Conservation (phyloP, 176 grass and related monocot genomes). For the Triticum urartu region DNA sequence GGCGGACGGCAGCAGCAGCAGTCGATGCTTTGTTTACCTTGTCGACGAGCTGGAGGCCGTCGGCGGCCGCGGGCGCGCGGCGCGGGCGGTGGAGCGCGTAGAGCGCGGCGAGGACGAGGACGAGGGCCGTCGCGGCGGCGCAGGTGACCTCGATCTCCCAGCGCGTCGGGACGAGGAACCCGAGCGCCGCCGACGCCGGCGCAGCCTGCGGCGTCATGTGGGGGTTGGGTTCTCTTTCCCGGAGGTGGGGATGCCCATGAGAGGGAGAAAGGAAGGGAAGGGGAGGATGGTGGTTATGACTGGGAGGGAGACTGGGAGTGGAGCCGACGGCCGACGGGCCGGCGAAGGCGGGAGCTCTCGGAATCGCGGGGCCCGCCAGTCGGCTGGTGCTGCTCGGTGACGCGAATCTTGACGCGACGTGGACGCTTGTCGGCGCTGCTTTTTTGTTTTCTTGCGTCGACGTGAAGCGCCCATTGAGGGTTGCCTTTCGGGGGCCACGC, state of each 20-base stretch:
- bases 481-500: too few relatives aligned
- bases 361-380: too few relatives aligned
- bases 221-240: slow-evolving; percentile 27
- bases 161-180: slow-evolving; percentile 57
- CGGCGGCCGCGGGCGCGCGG: not conserved
- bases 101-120: slow-evolving; percentile 45
- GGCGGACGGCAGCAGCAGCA: too few relatives aligned
- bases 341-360: too few relatives aligned
- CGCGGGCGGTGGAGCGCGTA: slow-evolving; percentile 50
- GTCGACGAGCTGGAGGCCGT: slow-evolving; percentile 18
- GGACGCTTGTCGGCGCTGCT: too few relatives aligned
- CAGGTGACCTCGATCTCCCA: slow-evolving; percentile 92
- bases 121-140: slow-evolving; percentile 34
- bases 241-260: slow-evolving; percentile 15
- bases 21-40: slow-evolving; percentile 25
- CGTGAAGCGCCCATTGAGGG: too few relatives aligned
- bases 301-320: too few relatives aligned
- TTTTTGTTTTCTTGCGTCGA: too few relatives aligned
- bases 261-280: not conserved
- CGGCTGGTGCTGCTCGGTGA: too few relatives aligned
- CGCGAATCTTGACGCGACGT: too few relatives aligned
- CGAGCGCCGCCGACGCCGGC: not conserved
- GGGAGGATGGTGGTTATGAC: slow-evolving; percentile 22
- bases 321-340: too few relatives aligned
- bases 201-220: slow-evolving; percentile 30